Evolutionary conservation across 2,329 filamentous ascomycete species (phyloP), one percentile per base, ranked within the genome.

Genomic region (Ploettnerulaceae sp.): DNA sequence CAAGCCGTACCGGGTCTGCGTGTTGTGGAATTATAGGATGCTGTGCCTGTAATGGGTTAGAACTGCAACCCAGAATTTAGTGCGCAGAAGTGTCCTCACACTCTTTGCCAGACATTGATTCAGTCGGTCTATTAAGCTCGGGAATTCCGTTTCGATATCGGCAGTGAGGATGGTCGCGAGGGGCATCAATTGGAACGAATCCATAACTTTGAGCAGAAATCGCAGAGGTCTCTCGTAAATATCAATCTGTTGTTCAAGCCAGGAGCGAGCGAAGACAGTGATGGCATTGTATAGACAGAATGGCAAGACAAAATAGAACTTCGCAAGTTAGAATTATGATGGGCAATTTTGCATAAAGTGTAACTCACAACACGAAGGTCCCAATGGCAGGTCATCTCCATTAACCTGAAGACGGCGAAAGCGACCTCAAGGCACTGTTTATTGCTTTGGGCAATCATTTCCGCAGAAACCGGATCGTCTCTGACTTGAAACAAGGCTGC

Each of bases 311-410:
- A 46, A 22, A 37, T 42, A 37, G 33, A 14, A 36, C 22, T 38
- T 4, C 18, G 20, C 3, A 15, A 20, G 29, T 49, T 7, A 31
- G 32, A 11, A 17, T 4, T n/a, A n/a, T n/a, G 9, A 15, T 24
- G 6, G 18, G 24, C 2, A 32, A 1, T 24, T 1, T 34, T 34
- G 14, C 12, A 3, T 15, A 20, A 22, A 6, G 11, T 5, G 21
- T 15, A 18, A 24, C 47, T 46, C 42, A 50, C 47, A 9, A 35
- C 35, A 12, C 38, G 43, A 2, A 34, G 21, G 15, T 50, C 42
- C 47, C 47, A 50, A 21, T 38, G 37, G 18, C 33, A 37, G 7
- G 32, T 42, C 32, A 50, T 42, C 26, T 50, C 36, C 37, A 50
- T 42, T 1, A 50, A 26, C 31, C 14, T 42, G 17, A 42, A 25